Base-by-base conservation (phyloP, 1,284 basidiomycete genomes). In the Ustilago cynodontis region DNA sequence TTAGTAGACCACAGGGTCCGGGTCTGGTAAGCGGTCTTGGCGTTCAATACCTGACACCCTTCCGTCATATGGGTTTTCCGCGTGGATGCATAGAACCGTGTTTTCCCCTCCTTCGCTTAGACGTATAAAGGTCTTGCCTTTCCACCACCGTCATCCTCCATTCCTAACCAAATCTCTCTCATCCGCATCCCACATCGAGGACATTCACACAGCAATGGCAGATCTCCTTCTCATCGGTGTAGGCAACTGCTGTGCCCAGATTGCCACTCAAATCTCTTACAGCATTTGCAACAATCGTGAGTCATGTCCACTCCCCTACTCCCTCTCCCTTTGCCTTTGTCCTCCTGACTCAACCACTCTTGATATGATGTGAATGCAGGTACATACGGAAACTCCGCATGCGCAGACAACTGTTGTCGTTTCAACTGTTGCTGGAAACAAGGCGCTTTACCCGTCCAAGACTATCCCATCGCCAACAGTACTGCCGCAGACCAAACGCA, bases 371-470 rank as follows among this genome's bases (percentile, higher is more conserved):
- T 43, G 41, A 43, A 26, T 49, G 37, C 20, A 76, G 69, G 66
- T 4, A 22, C 60, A 22, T 72, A 69, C 50, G 70, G 70, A 22
- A 51, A 72, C 26, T 54, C 62, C 28, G 52, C 57, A 3, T 72
- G 74, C 47, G 61, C 54, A 24, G 74, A 77, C 59, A 65, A 69
- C 41, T 77, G 74, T 50, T 77, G 74, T 29, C 59, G 74, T 16
- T 77, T 58, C 74, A 72, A 65, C 24, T 77, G 74, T 53, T 52
- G 74, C 14, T 77, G 74, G 74, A 65, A 68, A 26, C 41, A 62
- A 16, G 74, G 70, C 14, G 51, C 61, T 1, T 29, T 72, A n/a
- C 74, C 74, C 1, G 74, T 72, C 26, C 70, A 77, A 47, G 74
- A 77, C 51, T 77, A 77, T 39, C 74, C 74, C n/a, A 60, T 69